Conservation (phyloP, 2,329 filamentous ascomycete genomes). For the Trichoderma sp. region DNA sequence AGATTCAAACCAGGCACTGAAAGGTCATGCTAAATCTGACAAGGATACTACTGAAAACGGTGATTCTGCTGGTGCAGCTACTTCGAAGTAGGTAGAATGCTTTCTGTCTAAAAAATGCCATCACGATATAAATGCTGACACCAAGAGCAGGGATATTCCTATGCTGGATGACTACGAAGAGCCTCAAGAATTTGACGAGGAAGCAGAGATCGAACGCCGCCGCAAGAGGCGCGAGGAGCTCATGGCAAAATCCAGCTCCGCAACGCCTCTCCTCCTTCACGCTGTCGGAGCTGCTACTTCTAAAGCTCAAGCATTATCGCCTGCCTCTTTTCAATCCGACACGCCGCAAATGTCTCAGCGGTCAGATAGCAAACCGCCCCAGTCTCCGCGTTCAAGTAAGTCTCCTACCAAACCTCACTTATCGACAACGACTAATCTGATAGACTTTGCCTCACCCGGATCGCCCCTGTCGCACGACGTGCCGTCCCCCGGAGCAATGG, state of each 20-base stretch:
- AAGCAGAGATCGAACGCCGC: slow-evolving; percentile 78
- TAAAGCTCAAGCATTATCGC: slow-evolving; percentile 50
- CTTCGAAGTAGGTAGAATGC: not conserved
- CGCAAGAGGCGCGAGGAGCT: slow-evolving; percentile 82
- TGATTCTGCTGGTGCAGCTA: not conserved
- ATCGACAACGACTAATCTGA: slow-evolving; percentile 26
- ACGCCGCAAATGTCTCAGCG: slow-evolving; percentile 36
- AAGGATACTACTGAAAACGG: slow-evolving; percentile 40
- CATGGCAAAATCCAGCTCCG: slow-evolving; percentile 74
- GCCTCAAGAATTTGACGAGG: slow-evolving; percentile 69
- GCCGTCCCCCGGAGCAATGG: slow-evolving; percentile 57
- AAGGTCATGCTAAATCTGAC: slow-evolving; percentile 66
- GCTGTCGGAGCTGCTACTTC: slow-evolving; percentile 63
- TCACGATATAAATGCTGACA: slow-evolving; percentile 20
- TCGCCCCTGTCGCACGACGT: slow-evolving; percentile 47
- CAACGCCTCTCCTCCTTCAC: slow-evolving; percentile 71
- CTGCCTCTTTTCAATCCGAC: slow-evolving; percentile 48
- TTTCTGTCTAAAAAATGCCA: not conserved
- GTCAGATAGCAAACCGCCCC: slow-evolving; percentile 37
- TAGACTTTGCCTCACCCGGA: slow-evolving; percentile 42
- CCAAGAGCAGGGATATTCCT: slow-evolving; percentile 12
- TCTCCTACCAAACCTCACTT: not conserved
- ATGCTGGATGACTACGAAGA: slow-evolving; percentile 45
- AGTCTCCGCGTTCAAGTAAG: slow-evolving; percentile 50
- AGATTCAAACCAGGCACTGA: slow-evolving; percentile 56